Percentiles rank a stretch among this genome's conserved stretches.
Conservation (phyloP, 2,329 filamentous ascomycete genomes). For the Alternaria sp. region DNA sequence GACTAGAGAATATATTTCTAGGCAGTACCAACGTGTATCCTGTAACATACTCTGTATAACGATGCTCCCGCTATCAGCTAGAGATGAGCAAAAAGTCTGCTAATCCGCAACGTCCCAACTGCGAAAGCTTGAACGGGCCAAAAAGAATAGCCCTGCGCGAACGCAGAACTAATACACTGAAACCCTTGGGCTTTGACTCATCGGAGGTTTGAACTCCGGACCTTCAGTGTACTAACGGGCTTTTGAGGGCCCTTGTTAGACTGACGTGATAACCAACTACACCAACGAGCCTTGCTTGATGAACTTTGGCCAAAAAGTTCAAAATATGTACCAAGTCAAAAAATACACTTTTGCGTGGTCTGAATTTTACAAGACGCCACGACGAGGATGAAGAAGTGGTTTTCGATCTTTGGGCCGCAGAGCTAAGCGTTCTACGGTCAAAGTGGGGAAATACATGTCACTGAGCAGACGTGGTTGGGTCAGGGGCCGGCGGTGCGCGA, state of each 20-base stretch:
- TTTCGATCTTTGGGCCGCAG: not conserved
- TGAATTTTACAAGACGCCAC: not conserved
- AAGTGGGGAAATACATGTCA: not conserved
- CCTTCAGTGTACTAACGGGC: conserved; percentile 13
- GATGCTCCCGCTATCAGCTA: not conserved
- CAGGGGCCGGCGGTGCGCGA: not conserved
- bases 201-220: conserved; percentile 28
- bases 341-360: not conserved
- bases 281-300: conserved; percentile 42
- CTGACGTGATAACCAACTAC: conserved; percentile 58
- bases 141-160: not conserved
- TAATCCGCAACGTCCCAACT: not conserved
- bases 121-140: not conserved
- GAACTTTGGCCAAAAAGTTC: conserved; percentile 56
- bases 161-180: too few species aligned
- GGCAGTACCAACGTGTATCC: not conserved
- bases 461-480: not conserved
- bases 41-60: too few species aligned
- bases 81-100: not conserved
- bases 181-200: conserved; percentile 6
- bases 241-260: conserved; percentile 45
- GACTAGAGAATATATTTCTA: not conserved
- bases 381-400: not conserved
- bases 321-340: conserved; percentile 50
- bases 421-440: not conserved